phyloP scores from a whole-genome alignment of 495 filamentous ascomycete species.

The Chlorociboria aeruginascens region DNA sequence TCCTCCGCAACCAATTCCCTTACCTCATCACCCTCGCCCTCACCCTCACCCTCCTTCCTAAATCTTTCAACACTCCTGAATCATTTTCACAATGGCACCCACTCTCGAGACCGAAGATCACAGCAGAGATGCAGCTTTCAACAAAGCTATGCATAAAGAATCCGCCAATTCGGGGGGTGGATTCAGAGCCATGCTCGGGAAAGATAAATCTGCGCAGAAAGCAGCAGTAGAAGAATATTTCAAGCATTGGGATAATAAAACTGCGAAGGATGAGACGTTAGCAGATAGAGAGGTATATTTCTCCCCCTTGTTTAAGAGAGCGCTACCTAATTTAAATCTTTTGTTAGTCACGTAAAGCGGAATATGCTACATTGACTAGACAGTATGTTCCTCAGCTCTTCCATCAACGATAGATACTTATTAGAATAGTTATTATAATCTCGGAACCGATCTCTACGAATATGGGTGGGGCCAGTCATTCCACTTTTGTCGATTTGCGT shows the following conservation, averaged over 20 bases:
- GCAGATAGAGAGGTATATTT: conserved; percentile 59
- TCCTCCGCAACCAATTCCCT: not conserved
- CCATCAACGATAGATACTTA: not conserved
- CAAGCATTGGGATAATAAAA: conserved; percentile 99
- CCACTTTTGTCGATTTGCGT: conserved; percentile 95
- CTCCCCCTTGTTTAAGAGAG: not conserved
- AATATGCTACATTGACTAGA: conserved; percentile 91
- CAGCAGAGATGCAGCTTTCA: conserved; percentile 84
- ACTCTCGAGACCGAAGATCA: conserved; percentile 80
- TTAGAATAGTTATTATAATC: conserved; percentile 77
- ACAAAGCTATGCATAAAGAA: conserved; percentile 82
- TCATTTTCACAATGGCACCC: conserved; percentile 47
- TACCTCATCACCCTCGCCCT: not conserved
- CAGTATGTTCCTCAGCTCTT: conserved; percentile 55
- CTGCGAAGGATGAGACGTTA: conserved; percentile 67
- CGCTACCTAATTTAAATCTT: conserved; percentile 10
- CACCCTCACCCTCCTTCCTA: no score
- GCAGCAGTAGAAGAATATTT: conserved; percentile 95
- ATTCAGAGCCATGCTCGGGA: conserved; percentile 72
- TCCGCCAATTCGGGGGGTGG: conserved; percentile 59
- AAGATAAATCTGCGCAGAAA: conserved; percentile 73
- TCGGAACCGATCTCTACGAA: conserved; percentile 95
- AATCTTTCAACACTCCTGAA: not conserved
- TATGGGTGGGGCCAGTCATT: conserved; percentile 92
- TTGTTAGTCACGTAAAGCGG: conserved; percentile 59